Conservation (phyloP, 1,139 yeast species). For the Saccharomycopsis phalli region DNA sequence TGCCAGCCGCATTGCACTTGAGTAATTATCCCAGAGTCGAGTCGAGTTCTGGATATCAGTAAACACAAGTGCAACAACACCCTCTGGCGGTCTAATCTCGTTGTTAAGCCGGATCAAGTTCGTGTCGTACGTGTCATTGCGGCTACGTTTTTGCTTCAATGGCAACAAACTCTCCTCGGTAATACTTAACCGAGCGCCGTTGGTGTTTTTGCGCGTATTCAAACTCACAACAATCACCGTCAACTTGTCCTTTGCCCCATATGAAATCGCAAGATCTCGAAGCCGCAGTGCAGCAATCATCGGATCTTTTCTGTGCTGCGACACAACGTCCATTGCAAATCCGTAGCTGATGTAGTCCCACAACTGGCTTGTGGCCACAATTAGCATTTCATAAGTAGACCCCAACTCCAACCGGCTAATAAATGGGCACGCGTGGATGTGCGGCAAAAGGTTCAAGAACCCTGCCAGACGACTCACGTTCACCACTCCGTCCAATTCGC, state of each 20-base stretch:
- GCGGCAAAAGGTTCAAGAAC: conserved; percentile 77
- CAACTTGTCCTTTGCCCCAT: conserved; percentile 79
- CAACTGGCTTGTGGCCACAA: conserved; percentile 74
- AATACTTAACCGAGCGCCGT: conserved; percentile 11
- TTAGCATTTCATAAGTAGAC: conserved; percentile 71
- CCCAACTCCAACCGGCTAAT: conserved; percentile 54
- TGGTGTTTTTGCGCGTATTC: conserved; percentile 28
- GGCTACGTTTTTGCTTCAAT: conserved; percentile 27
- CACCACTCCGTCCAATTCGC: conserved; percentile 74
- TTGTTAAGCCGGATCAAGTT: conserved; percentile 76
- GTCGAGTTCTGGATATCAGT: conserved; percentile 97
- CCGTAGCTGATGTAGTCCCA: conserved; percentile 84
- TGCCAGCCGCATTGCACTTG: conserved; percentile 94
- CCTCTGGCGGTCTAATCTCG: conserved; percentile 92
- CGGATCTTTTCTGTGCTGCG: conserved; percentile 76
- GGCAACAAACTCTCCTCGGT: conserved; percentile 17
- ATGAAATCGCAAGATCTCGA: conserved; percentile 89
- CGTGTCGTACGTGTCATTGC: conserved; percentile 65
- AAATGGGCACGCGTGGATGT: conserved; percentile 83
- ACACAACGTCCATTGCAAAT: conserved; percentile 81
- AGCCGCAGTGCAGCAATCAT: conserved; percentile 89
- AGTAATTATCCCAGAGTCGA: conserved; percentile 84
- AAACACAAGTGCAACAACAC: conserved; percentile 89
- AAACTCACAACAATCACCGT: conserved; percentile 76
- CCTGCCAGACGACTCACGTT: conserved; percentile 91